These are phyloP conservation scores for Xylaria sp. DNA, from an alignment of 2,329 filamentous ascomycete genomes.

Conservation along the genomic window DNA sequence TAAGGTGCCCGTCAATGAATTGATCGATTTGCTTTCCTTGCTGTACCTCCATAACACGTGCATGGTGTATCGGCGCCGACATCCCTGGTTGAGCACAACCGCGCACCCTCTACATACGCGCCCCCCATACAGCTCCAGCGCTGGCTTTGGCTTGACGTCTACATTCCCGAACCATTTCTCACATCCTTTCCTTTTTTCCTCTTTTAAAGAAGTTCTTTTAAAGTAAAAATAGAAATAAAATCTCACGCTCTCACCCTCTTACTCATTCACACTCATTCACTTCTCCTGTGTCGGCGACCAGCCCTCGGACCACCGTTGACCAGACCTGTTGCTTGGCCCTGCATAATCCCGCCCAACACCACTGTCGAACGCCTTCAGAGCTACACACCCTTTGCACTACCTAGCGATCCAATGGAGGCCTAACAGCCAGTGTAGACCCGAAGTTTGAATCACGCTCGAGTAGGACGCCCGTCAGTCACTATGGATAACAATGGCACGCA, in stretches of 20 bases:
- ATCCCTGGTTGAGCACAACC: conserved; percentile 28
- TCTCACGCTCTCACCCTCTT: conserved; percentile 7
- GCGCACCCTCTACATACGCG: conserved; percentile 16
- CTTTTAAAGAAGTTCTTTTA: background rate
- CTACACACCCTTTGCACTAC: conserved; percentile 41
- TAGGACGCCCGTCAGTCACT: conserved; percentile 24
- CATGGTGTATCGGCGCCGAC: conserved; percentile 23
- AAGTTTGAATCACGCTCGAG: conserved; percentile 24
- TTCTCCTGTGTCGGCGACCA: conserved; percentile 16
- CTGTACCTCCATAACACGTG: conserved; percentile 24
- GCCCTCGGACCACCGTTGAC: conserved; percentile 22
- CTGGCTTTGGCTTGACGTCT: background rate
- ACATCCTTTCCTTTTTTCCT: conserved; percentile 13
- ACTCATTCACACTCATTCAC: conserved; percentile 6
- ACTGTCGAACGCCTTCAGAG: conserved; percentile 39
- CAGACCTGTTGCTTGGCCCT: conserved; percentile 33
- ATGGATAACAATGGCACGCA: conserved; percentile 35
- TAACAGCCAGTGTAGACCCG: conserved; percentile 35
- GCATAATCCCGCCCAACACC: conserved; percentile 38
- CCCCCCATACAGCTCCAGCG: conserved; percentile 2
- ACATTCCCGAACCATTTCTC: conserved; percentile 5
- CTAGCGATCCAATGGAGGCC: conserved; percentile 40
- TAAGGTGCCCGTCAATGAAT: conserved; percentile 22
- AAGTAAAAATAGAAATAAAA: background rate
- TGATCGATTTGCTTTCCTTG: conserved; percentile 20